Evolutionary conservation across 345 rosid genomes (phyloP).

Genomic region (Sapria himalayana): DNA sequence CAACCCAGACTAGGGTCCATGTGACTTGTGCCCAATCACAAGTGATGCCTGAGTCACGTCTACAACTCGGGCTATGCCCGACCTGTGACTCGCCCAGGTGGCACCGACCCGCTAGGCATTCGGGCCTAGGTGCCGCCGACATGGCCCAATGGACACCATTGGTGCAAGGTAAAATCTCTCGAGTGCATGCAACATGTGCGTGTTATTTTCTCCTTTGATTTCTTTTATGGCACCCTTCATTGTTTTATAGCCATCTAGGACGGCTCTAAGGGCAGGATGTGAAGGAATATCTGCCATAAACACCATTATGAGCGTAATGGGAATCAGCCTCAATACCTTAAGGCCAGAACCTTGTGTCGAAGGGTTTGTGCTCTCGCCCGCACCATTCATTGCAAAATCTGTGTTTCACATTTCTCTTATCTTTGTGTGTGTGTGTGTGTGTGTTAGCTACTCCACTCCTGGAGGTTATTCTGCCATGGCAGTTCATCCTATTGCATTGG

Average conservation of each 20-base stretch:
- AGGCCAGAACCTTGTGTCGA: conserved; percentile 96
- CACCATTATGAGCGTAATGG: conserved; percentile 97
- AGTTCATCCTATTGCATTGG: conserved; percentile 89
- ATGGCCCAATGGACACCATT: too few species aligned
- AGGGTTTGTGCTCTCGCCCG: conserved; percentile 50
- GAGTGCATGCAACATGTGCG: too few species aligned
- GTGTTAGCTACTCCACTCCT: conserved; percentile 74
- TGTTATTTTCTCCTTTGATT: neutral
- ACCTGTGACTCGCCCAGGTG: too few species aligned
- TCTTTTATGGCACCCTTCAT: neutral
- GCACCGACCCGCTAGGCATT: too few species aligned
- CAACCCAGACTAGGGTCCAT: too few species aligned
- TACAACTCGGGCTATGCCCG: too few species aligned
- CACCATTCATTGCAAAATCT: conserved; percentile 3
- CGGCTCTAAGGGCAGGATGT: conserved; percentile 55
- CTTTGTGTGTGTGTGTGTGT: conserved; percentile 7
- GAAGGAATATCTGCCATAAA: conserved; percentile 84
- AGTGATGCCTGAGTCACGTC: too few species aligned
- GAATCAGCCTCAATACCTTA: conserved; percentile 57
- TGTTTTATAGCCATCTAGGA: conserved; percentile 62
- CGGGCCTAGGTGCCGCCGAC: too few species aligned
- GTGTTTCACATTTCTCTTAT: conserved; percentile 2
- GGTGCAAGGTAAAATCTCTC: too few species aligned
- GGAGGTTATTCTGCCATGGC: conserved; percentile 94
- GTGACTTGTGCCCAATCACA: too few species aligned